These are phyloP conservation scores for Saccharomyces hybrid DNA, from an alignment of 1,139 yeast genomes.

Conservation along the genomic window DNA sequence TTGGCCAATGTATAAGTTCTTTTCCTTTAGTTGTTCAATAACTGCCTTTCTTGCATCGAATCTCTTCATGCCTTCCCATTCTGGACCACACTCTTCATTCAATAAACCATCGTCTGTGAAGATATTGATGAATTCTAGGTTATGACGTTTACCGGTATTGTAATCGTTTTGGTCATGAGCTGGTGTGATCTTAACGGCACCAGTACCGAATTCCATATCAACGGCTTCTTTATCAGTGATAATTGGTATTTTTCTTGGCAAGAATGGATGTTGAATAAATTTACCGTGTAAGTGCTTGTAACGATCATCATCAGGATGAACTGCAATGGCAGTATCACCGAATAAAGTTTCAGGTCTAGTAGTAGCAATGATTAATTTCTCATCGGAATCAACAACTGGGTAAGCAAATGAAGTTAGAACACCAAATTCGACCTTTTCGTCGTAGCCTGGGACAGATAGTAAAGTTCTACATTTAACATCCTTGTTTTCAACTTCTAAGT, in stretches of 20 bases:
- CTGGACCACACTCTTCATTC: slow-evolving; percentile 83
- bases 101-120: slow-evolving; percentile 86
- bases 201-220: slow-evolving; percentile 99
- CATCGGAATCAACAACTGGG: slow-evolving; percentile 82
- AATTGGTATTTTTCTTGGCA: slow-evolving; percentile 80
- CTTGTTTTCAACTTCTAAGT: slow-evolving; percentile 92
- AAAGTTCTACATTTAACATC: slow-evolving; percentile 76
- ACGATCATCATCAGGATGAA: slow-evolving; percentile 90
- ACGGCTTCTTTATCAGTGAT: slow-evolving; percentile 88
- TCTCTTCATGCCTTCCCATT: slow-evolving; percentile 84
- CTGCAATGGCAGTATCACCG: slow-evolving; percentile 97
- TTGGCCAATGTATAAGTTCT: slow-evolving; percentile 73
- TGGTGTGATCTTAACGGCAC: slow-evolving; percentile 98
- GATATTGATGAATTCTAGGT: slow-evolving; percentile 80
- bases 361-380: slow-evolving; percentile 85
- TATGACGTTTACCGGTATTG: slow-evolving; percentile 89
- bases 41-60: slow-evolving; percentile 88
- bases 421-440: slow-evolving; percentile 88
- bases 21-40: slow-evolving; percentile 68
- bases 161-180: slow-evolving; percentile 98
- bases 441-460: slow-evolving; percentile 83
- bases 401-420: slow-evolving; percentile 90
- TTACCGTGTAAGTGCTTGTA: slow-evolving; percentile 94
- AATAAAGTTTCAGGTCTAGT: slow-evolving; percentile 98
- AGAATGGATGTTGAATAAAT: slow-evolving; percentile 82